Evolutionary conservation across 108 stramenopile species (phyloP).

Genomic region (Mediolabrus comicus): DNA sequence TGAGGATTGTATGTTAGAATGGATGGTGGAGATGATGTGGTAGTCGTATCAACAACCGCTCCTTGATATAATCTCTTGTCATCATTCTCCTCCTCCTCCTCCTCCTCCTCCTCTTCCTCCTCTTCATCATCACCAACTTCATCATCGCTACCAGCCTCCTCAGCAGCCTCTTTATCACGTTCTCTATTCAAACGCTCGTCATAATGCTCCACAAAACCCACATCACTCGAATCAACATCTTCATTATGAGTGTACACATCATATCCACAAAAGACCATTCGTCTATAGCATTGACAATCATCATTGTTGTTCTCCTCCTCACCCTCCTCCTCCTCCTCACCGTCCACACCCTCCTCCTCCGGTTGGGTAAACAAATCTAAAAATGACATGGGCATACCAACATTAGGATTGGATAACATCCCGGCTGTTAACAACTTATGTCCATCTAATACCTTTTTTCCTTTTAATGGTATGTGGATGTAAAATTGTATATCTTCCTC

Average conservation of each 20-base stretch:
- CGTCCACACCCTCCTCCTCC: background rate
- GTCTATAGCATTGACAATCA: conserved; percentile 45
- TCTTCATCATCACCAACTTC: background rate
- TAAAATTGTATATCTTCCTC: conserved; percentile 45
- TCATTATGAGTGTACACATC: conserved; percentile 22
- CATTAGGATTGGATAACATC: conserved; percentile 35
- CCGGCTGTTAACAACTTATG: conserved; percentile 41
- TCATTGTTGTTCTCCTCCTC: background rate
- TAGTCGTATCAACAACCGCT: too few relatives aligned
- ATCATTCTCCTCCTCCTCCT: background rate
- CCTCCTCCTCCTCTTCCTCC: background rate
- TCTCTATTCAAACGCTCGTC: background rate
- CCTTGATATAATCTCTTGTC: background rate
- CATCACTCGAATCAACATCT: conserved; percentile 18
- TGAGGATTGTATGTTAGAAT: background rate
- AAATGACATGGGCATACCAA: conserved; percentile 24
- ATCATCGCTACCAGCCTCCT: background rate
- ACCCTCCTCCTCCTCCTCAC: background rate
- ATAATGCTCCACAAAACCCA: background rate
- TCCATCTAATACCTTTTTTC: conserved; percentile 33
- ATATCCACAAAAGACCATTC: conserved; percentile 53
- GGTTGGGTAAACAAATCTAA: conserved; percentile 27
- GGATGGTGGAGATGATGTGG: too few relatives aligned
- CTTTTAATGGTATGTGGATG: conserved; percentile 25
- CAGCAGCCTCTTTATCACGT: background rate